Evolutionary conservation across 2,329 filamentous ascomycete genomes (phyloP).

Genomic region (Pseudocercospora pini-densiflorae): DNA sequence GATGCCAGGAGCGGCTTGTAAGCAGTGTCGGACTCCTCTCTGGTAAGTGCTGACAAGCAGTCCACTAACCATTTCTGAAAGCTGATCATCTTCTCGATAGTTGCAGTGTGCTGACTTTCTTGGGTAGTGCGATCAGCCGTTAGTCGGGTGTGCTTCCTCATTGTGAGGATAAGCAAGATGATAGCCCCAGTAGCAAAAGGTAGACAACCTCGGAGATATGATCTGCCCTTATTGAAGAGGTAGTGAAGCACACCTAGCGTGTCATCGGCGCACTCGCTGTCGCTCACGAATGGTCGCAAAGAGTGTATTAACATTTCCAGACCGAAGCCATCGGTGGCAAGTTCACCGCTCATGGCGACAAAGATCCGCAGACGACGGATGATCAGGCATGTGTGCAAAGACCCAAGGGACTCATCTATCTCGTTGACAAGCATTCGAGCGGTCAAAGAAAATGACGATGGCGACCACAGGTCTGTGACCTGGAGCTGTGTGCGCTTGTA

Average conservation of each 20-base stretch:
- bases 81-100: conserved; percentile 72
- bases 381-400: conserved; percentile 83
- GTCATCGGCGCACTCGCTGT: conserved; percentile 89
- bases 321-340: conserved; percentile 78
- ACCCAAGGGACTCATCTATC: conserved; percentile 81
- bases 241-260: conserved; percentile 86
- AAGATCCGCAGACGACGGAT: conserved; percentile 84
- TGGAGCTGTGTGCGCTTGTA: conserved; percentile 70
- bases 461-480: conserved; percentile 41
- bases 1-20: conserved; percentile 24
- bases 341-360: conserved; percentile 74
- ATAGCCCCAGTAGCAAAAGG: conserved; percentile 82
- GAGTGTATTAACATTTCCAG: conserved; percentile 88
- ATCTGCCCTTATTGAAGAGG: conserved; percentile 70
- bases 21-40: background rate
- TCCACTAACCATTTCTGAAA: conserved; percentile 81
- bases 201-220: conserved; percentile 65
- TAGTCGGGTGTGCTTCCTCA: conserved; percentile 57
- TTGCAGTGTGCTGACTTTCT: conserved; percentile 78
- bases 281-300: conserved; percentile 75
- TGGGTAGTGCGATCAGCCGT: conserved; percentile 73
- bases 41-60: conserved; percentile 59
- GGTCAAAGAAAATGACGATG: conserved; percentile 37
- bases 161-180: conserved; percentile 76
- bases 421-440: conserved; percentile 78